These are phyloP conservation scores for Chlamydomonas asymmetrica DNA, from an alignment of 139 green algal genomes.

Conservation along the genomic window DNA sequence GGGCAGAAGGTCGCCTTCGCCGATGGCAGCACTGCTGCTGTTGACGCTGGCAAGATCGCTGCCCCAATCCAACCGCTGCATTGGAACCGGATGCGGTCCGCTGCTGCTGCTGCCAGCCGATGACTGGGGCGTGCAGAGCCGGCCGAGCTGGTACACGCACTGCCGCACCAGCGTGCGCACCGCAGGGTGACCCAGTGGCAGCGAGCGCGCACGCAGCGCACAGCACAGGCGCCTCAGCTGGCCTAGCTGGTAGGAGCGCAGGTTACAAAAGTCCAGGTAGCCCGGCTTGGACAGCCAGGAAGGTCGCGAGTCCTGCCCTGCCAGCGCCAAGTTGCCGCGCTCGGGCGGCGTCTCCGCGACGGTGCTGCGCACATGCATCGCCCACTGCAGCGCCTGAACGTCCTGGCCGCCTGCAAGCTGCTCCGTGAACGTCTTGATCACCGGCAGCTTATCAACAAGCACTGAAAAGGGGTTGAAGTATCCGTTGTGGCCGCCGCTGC, in stretches of 20 bases:
- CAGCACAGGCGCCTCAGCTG: slow-evolving; percentile 28
- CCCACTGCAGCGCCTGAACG: slow-evolving; percentile 43
- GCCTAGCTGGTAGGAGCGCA: slow-evolving; percentile 39
- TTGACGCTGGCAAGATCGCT: too few species aligned
- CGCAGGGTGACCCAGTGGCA: slow-evolving; percentile 31
- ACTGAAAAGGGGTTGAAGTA: slow-evolving; percentile 54
- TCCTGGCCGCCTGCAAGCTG: slow-evolving; percentile 19
- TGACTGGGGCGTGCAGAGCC: background rate
- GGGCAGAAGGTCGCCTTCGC: slow-evolving; percentile 10
- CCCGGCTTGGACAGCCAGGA: slow-evolving; percentile 35
- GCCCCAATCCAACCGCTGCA: background rate
- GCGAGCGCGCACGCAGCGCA: slow-evolving; percentile 20
- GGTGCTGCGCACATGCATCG: slow-evolving; percentile 23
- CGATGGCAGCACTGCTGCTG: too few species aligned
- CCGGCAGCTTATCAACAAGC: background rate
- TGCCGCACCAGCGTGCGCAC: slow-evolving; percentile 42
- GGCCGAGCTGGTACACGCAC: slow-evolving; percentile 36
- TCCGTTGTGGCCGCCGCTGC: background rate
- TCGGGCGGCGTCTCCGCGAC: background rate
- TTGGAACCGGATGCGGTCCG: background rate
- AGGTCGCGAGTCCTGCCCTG: slow-evolving; percentile 30
- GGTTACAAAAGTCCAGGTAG: slow-evolving; percentile 23
- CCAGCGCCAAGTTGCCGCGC: slow-evolving; percentile 42
- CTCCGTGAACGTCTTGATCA: slow-evolving; percentile 37
- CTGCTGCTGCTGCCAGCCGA: background rate